Percentiles rank a stretch among this genome's conserved stretches.
phyloP scores from a whole-genome alignment of 2,329 filamentous ascomycete species.

The Sarocladium brachiariae region DNA sequence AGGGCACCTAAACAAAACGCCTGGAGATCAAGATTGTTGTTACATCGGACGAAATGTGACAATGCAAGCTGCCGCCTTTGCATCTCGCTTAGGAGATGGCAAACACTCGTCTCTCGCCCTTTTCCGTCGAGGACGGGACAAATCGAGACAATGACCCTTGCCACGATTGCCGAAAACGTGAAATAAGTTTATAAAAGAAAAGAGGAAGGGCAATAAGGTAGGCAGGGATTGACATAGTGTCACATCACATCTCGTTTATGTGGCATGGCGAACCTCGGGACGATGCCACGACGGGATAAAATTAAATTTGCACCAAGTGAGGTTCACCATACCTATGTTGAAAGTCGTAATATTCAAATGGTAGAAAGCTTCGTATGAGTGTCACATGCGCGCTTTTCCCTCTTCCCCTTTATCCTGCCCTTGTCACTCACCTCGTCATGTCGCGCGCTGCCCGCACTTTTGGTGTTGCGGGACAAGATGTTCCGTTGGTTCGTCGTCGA shows the following conservation, averaged over 20 bases:
- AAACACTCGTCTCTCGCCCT: neutral
- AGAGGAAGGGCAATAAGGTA: too few relatives aligned
- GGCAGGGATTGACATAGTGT: neutral
- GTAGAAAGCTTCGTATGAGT: neutral
- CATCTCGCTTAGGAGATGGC: neutral
- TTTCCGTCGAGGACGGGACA: conserved; percentile 5
- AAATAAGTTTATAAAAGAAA: too few relatives aligned
- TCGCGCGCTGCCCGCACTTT: too few relatives aligned
- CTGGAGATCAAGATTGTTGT: too few relatives aligned
- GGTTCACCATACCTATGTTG: neutral
- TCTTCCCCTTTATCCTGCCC: too few relatives aligned
- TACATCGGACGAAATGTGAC: too few relatives aligned
- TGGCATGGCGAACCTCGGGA: neutral
- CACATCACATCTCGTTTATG: neutral
- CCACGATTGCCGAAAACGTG: neutral
- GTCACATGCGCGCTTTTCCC: neutral
- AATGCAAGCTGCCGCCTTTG: too few relatives aligned
- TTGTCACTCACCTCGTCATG: too few relatives aligned
- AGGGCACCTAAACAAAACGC: too few relatives aligned
- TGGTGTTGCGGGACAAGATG: neutral
- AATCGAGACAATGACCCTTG: conserved; percentile 2
- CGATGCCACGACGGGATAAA: neutral
- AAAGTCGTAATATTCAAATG: neutral
- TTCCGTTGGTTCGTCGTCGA: neutral
- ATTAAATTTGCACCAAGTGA: neutral